phyloP scores from a whole-genome alignment of 768 basidiomycete genomes.

The Pulveroboletus sp. region DNA sequence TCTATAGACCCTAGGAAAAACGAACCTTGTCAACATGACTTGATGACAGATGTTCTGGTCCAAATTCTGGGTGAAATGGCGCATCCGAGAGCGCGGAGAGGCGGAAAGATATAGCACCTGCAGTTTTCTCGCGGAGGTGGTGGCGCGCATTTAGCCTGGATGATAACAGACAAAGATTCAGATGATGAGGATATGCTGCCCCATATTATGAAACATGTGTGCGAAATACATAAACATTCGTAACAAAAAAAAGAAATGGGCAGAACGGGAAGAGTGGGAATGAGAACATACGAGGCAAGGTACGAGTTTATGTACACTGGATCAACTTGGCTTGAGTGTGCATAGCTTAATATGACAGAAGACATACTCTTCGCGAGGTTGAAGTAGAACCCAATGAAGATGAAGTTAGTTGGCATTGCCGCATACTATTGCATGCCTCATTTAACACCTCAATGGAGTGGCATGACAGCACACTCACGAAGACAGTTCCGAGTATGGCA shows the following conservation, averaged over 20 bases:
- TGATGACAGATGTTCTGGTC: too few species aligned
- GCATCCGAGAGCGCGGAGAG: conserved; percentile 43
- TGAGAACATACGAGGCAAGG: conserved; percentile 39
- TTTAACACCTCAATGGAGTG: not conserved
- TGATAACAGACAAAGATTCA: too few species aligned
- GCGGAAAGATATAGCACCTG: conserved; percentile 40
- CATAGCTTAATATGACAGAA: not conserved
- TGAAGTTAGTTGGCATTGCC: conserved; percentile 51
- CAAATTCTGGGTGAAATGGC: too few species aligned
- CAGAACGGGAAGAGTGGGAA: too few species aligned
- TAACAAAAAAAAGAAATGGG: not conserved
- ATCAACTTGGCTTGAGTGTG: not conserved
- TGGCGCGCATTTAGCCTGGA: conserved; percentile 45
- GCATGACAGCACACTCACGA: too few species aligned
- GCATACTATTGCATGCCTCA: conserved; percentile 31
- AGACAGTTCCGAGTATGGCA: conserved; percentile 42
- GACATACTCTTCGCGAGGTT: conserved; percentile 48
- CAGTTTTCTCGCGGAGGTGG: conserved; percentile 34
- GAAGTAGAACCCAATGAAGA: conserved; percentile 54
- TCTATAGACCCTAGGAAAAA: too few species aligned
- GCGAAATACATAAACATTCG: too few species aligned
- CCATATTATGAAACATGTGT: not conserved
- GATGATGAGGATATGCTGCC: not conserved
- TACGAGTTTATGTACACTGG: conserved; percentile 57
- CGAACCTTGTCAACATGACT: too few species aligned